A percentile compares a stretch with the other conserved stretches of the same genome.
phyloP scores from a whole-genome alignment of 176 grass and related monocot genomes.

The Thalia dealbata region DNA sequence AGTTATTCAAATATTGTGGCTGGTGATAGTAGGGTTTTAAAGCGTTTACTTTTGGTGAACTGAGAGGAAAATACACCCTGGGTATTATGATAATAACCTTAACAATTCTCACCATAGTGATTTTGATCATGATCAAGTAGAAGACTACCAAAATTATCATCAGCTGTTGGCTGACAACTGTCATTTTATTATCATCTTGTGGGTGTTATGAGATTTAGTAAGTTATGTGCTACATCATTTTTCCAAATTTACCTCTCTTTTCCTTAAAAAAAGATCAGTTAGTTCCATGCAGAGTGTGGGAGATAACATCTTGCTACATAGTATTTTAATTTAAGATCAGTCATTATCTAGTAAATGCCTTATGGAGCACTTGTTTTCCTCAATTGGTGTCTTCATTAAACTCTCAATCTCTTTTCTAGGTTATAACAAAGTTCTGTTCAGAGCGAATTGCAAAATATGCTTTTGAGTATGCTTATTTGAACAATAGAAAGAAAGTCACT shows the following conservation, averaged over 20 bases:
- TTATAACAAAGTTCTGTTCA: conserved; percentile 98
- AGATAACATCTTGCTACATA: not conserved
- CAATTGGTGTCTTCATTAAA: not conserved
- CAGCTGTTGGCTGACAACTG: no score
- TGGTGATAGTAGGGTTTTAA: not conserved
- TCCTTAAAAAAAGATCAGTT: not conserved
- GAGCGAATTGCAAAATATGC: conserved; percentile 98
- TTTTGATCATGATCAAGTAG: not conserved
- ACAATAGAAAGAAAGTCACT: conserved; percentile 97
- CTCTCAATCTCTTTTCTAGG: conserved; percentile 41
- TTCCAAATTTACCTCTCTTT: not conserved
- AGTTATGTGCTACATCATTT: no score
- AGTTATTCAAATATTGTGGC: not conserved
- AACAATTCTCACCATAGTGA: not conserved
- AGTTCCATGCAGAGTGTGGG: not conserved
- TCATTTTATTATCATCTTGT: not conserved
- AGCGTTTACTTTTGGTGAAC: not conserved
- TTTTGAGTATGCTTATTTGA: conserved; percentile 98
- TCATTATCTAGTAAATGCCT: no score
- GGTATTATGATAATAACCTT: not conserved
- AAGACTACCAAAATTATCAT: not conserved
- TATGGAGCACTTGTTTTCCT: no score
- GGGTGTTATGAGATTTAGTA: not conserved
- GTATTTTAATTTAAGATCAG: no score
- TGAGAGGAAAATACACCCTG: not conserved